Conservation (phyloP, 164 flowering plant genomes). For the Brasenia schreberi region DNA sequence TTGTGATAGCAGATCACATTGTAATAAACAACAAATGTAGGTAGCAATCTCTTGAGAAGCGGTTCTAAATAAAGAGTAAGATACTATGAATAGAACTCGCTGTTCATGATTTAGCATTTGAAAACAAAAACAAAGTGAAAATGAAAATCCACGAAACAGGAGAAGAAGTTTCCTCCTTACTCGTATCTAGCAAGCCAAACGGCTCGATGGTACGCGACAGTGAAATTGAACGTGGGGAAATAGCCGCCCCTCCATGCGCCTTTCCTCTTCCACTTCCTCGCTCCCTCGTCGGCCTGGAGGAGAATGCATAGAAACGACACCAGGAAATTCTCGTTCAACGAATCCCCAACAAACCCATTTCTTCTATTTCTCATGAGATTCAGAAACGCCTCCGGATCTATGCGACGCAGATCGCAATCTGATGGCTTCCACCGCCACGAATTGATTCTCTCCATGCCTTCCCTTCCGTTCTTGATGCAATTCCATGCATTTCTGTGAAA, state of each 20-base stretch:
- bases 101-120: too few species aligned
- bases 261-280: slow-evolving; percentile 82
- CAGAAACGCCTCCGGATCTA: slow-evolving; percentile 55
- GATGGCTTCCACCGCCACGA: slow-evolving; percentile 82
- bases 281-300: slow-evolving; percentile 54
- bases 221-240: slow-evolving; percentile 80
- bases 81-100: too few species aligned
- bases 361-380: slow-evolving; percentile 48
- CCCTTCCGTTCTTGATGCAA: slow-evolving; percentile 63
- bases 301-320: slow-evolving; percentile 61
- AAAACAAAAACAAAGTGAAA: too few species aligned
- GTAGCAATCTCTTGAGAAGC: too few species aligned
- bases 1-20: too few species aligned
- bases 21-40: too few species aligned
- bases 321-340: slow-evolving; percentile 85
- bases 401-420: slow-evolving; percentile 27
- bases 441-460: slow-evolving; percentile 68
- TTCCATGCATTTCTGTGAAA: slow-evolving; percentile 92
- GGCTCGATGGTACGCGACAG: slow-evolving; percentile 92
- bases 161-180: slow-evolving; percentile 25
- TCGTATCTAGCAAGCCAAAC: slow-evolving; percentile 77
- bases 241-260: slow-evolving; percentile 97
- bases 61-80: too few species aligned
- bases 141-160: too few species aligned
- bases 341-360: slow-evolving; percentile 87